phyloP scores from a whole-genome alignment of 2,329 filamentous ascomycete genomes.

The Thielaviopsis punctulata region DNA sequence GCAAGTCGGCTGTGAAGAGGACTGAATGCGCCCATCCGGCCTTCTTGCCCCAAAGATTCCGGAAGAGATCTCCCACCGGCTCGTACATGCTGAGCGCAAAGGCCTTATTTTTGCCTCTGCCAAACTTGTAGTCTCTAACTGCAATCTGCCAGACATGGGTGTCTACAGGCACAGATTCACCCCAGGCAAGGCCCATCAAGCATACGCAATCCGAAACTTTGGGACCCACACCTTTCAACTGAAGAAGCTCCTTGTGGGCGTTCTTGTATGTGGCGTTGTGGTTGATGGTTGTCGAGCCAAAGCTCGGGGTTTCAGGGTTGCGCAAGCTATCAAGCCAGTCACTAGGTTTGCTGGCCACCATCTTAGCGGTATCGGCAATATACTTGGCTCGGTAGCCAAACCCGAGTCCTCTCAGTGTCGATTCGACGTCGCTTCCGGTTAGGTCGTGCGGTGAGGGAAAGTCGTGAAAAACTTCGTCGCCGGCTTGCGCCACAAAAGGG shows the following conservation, averaged over 20 bases:
- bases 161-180: constrained; percentile 85
- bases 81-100: constrained; percentile 81
- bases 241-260: constrained; percentile 65
- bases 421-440: constrained; percentile 58
- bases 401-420: constrained; percentile 61
- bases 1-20: constrained; percentile 83
- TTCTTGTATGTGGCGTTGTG: constrained; percentile 48
- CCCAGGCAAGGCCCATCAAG: constrained; percentile 91
- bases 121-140: constrained; percentile 86
- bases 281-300: constrained; percentile 20
- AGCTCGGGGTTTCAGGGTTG: constrained; percentile 55
- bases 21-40: constrained; percentile 98
- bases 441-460: constrained; percentile 66
- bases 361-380: constrained; percentile 67
- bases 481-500: constrained; percentile 52
- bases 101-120: constrained; percentile 66
- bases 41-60: constrained; percentile 76
- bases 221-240: constrained; percentile 75
- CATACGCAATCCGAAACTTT: constrained; percentile 97
- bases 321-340: constrained; percentile 64
- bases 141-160: constrained; percentile 99
- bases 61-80: constrained; percentile 78
- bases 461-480: constrained; percentile 61
- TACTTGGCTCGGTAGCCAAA: constrained; percentile 95
- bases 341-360: constrained; percentile 50